Evolutionary conservation across 345 rosid species (phyloP).

Genomic region (Euphorbia peplus): DNA sequence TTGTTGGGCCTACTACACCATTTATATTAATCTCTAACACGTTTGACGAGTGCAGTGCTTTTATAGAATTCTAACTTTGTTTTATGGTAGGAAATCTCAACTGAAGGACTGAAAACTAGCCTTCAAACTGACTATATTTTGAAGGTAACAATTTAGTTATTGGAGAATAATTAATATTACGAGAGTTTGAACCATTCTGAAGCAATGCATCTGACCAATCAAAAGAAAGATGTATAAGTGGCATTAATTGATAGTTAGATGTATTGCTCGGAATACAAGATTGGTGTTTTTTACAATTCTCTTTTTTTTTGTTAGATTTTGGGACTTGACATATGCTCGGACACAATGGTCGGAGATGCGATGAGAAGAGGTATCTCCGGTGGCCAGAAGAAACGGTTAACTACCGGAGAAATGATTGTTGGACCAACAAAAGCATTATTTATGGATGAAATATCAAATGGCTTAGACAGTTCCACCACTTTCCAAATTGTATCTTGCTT

Average conservation of each 20-base stretch:
- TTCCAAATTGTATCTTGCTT: slow-evolving; percentile 56
- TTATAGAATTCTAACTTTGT: not conserved
- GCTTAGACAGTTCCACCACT: slow-evolving; percentile 65
- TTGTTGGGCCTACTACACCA: no score
- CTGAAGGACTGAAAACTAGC: slow-evolving; percentile 29
- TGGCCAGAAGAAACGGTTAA: slow-evolving; percentile 42
- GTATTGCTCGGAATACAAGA: no score
- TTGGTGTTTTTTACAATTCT: not conserved
- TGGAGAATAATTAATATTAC: no score
- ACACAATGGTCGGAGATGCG: slow-evolving; percentile 36
- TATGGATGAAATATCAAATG: slow-evolving; percentile 72
- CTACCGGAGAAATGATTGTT: slow-evolving; percentile 64
- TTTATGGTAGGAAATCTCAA: slow-evolving; percentile 33
- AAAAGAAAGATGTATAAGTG: no score
- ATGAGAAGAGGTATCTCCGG: slow-evolving; percentile 44
- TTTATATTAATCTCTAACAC: no score
- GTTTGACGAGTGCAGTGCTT: no score
- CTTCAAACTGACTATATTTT: slow-evolving; percentile 43
- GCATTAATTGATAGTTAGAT: no score
- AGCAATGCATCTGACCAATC: no score
- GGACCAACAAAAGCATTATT: slow-evolving; percentile 63
- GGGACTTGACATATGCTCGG: slow-evolving; percentile 40
- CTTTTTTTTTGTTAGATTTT: slow-evolving; percentile 30
- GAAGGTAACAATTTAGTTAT: slow-evolving; percentile 28
- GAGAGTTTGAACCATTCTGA: no score